Base-by-base conservation (phyloP, 129 eudicot species). In the Centella asiatica region DNA sequence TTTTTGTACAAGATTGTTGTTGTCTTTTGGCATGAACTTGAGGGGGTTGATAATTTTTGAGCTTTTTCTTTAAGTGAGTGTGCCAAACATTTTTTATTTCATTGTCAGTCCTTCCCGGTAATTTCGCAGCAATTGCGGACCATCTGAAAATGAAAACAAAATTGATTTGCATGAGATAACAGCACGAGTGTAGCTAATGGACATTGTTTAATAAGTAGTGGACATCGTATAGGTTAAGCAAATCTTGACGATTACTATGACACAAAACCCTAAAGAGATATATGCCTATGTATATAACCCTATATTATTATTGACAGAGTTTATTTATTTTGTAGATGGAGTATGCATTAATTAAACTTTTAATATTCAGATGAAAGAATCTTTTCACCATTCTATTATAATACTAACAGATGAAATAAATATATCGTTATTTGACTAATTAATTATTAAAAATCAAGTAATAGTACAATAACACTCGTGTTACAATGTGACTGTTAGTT, bases 21-120 rank as follows among this genome's bases (percentile, higher is more conserved):
- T 26, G 72, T 14, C 73, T 72, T 67, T 65, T 64, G 78, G 70
- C 18, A 28, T 51, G 32, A 33, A 26, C 34, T 28, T 47, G 69
- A 31, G 62, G 25, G 58, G 66, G 7, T 60, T 57, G 50, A 57
- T 60, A 9, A 19, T 73, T 55, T 48, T 67, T 74, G 34, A 68
- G 55, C 29, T 48, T 69, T 28, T 69, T 69, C 55, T 69, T 69
- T 6, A 69, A 32, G 29, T 46, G 73, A 2, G 73, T 69, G 9
- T 69, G 65, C 73, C 73, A 69, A 13, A 69, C 65, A 45, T 69
- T 69, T 58, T 69, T 69, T 12, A 69, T 56, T 58, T 69, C 73
- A 47, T 69, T 69, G 66, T 69, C 73, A 1, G 73, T 69, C 3
- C 73, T 45, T 12, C 73, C 73, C 26, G 66, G 57, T 31, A 69